phyloP scores from a whole-genome alignment of 805 yeast genomes.

The Metschnikowia arizonensis region DNA sequence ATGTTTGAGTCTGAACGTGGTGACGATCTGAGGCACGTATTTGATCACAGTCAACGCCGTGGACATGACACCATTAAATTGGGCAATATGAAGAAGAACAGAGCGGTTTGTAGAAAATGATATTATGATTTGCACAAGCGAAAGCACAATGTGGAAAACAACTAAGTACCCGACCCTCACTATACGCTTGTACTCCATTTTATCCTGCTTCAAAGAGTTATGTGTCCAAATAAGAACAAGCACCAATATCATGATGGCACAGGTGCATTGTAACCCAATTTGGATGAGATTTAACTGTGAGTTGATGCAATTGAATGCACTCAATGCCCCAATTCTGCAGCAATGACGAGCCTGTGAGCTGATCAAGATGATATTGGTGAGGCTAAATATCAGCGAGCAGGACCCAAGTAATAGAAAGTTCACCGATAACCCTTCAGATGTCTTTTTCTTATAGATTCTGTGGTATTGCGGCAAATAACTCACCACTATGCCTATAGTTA shows the following conservation, averaged over 20 bases:
- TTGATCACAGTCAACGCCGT: slow-evolving; percentile 63
- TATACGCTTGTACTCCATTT: slow-evolving; percentile 41
- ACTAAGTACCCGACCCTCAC: slow-evolving; percentile 40
- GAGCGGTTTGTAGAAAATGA: slow-evolving; percentile 25
- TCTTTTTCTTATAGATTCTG: slow-evolving; percentile 50
- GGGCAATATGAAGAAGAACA: slow-evolving; percentile 43
- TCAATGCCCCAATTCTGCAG: slow-evolving; percentile 44
- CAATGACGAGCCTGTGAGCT: slow-evolving; percentile 61
- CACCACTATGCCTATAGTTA: slow-evolving; percentile 62
- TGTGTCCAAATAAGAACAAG: slow-evolving; percentile 49
- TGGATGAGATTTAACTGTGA: slow-evolving; percentile 65
- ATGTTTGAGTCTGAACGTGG: slow-evolving; percentile 65
- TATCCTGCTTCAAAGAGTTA: slow-evolving; percentile 44
- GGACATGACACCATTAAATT: slow-evolving; percentile 60
- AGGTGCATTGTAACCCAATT: slow-evolving; percentile 57
- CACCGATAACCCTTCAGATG: slow-evolving; percentile 79
- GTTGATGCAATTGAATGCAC: slow-evolving; percentile 56
- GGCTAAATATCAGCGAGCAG: slow-evolving; percentile 61
- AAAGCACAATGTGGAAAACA: slow-evolving; percentile 31
- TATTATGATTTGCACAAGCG: slow-evolving; percentile 32
- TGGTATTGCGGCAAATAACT: slow-evolving; percentile 77
- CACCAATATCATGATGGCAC: slow-evolving; percentile 55
- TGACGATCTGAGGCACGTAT: slow-evolving; percentile 73
- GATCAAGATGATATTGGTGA: slow-evolving; percentile 61
- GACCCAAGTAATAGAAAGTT: slow-evolving; percentile 67